Percentiles rank a stretch among this genome's conserved stretches.
phyloP scores from a whole-genome alignment of 2,329 filamentous ascomycete species.

The Neocucurbitaria cava region DNA sequence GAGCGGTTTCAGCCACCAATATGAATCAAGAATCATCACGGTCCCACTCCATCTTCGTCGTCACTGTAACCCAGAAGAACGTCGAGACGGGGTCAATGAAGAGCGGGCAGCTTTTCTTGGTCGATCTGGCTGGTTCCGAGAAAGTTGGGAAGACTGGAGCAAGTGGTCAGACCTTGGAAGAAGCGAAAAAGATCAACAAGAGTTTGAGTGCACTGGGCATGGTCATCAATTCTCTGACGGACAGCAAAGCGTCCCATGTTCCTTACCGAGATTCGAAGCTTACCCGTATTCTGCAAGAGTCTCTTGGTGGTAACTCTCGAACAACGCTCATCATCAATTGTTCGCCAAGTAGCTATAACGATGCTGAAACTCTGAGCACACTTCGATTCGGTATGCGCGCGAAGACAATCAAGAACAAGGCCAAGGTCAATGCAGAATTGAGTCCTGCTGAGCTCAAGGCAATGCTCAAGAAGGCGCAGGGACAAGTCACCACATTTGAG shows the following conservation, averaged over 20 bases:
- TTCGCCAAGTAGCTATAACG: conserved; percentile 98
- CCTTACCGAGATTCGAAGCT: conserved; percentile 98
- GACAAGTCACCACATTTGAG: conserved; percentile 87
- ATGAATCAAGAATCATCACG: conserved; percentile 99
- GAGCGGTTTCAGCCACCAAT: conserved; percentile 95
- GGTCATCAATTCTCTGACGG: conserved; percentile 97
- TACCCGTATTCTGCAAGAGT: conserved; percentile 96
- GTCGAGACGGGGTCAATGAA: conserved; percentile 95
- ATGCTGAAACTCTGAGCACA: conserved; percentile 90
- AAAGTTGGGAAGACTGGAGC: conserved; percentile 99
- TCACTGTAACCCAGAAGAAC: conserved; percentile 97
- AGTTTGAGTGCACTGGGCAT: conserved; percentile 97
- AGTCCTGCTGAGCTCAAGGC: conserved; percentile 94
- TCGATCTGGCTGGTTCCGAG: conserved; percentile 97
- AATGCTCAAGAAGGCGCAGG: conserved; percentile 89
- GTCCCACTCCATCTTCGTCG: conserved; percentile 97
- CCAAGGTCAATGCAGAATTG: conserved; percentile 98
- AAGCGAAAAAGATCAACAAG: conserved; percentile 99
- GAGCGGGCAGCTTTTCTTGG: conserved; percentile 94
- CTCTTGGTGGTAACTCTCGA: conserved; percentile 93
- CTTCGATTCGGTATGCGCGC: conserved; percentile 93
- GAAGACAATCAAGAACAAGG: conserved; percentile 99
- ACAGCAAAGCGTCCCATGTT: conserved; percentile 94
- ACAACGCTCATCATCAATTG: conserved; percentile 99
- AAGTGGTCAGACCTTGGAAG: conserved; percentile 94